Evolutionary conservation across 257 asterid species (phyloP).

Genomic region (Leonotis leonurus): DNA sequence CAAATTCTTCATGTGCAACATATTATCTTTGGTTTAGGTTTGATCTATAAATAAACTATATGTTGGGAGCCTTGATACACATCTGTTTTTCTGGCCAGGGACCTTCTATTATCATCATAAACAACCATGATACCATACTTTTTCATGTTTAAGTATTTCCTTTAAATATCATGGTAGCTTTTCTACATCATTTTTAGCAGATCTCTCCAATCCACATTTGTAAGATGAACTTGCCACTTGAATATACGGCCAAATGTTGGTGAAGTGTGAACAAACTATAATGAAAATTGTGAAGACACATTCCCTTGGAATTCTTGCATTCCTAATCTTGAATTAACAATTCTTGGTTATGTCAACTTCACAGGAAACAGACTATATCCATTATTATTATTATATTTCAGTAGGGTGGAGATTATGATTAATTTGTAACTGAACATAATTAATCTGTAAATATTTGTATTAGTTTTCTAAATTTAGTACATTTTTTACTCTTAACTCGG

Average conservation of each 20-base stretch:
- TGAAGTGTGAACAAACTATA: background rate
- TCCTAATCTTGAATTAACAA: background rate
- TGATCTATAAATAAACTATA: background rate
- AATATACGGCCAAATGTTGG: background rate
- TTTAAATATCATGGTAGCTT: background rate
- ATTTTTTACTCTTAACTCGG: too few species aligned
- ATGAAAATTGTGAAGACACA: background rate
- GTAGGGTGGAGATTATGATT: background rate
- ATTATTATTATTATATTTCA: background rate
- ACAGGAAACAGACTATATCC: background rate
- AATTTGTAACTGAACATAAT: background rate
- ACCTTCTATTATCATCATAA: background rate
- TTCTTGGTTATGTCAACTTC: background rate
- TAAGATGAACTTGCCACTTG: background rate
- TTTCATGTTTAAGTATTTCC: background rate
- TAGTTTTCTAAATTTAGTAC: too few species aligned
- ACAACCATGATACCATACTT: background rate
- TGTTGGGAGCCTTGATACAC: background rate
- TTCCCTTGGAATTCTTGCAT: background rate
- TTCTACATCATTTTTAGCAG: background rate
- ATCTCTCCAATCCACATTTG: background rate
- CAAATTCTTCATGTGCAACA: background rate
- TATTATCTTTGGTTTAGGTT: background rate
- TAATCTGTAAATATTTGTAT: too few species aligned
- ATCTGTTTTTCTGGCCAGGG: background rate